Evolutionary conservation across 1,284 basidiomycete genomes (phyloP), one percentile per base, ranked within the genome.

Genomic region (Leccinum griseonigrum): DNA sequence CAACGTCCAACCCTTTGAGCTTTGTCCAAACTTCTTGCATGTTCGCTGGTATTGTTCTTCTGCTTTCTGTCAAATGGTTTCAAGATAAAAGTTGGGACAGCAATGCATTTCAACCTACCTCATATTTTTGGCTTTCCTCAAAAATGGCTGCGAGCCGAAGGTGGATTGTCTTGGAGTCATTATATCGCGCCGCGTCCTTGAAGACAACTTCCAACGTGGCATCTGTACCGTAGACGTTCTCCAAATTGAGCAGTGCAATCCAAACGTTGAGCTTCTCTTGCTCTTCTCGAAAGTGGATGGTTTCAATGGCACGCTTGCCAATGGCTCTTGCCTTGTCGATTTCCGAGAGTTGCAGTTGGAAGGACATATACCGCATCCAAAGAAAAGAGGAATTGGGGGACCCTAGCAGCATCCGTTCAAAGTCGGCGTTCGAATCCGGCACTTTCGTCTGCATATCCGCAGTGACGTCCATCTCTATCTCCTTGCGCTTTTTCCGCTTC

Each of bases 341-440:
- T 76, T 99, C 97, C 51, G 95, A 95, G 14, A 99, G 85, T 68
- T 96, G 94, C 4, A 99, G 82, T 67, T 97, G 94, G 85, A 98
- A 97, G 5, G 96, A 97, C 94, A 99, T 98, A 76, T 97, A 99
- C 75, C 98, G 97, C 64, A 99, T 91, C 97, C 97, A 99, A 48
- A 99, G 83, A 78, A 91, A 98, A 0, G 98, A 99, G 13, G 95
- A 98, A 75, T 98, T 95, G 4, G 97, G 97, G 0, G 96, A 97
- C n/a, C 94, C 92, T 31, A 98, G 83, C 38, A 99, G 84, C 22
- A 95, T 79, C 14, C 97, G 89, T 77, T 99, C 97, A 70, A 98
- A 99, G 73, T 99, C 97, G 54, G 91, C 85, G 61, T 90, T 90
- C 1, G 97, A 98, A 73, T 95, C 90, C 1, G 97, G 96, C n/a